A percentile compares a stretch with the other conserved stretches of the same genome.
Conservation (phyloP, 2,329 filamentous ascomycete genomes). For the Cercospora janseana region DNA sequence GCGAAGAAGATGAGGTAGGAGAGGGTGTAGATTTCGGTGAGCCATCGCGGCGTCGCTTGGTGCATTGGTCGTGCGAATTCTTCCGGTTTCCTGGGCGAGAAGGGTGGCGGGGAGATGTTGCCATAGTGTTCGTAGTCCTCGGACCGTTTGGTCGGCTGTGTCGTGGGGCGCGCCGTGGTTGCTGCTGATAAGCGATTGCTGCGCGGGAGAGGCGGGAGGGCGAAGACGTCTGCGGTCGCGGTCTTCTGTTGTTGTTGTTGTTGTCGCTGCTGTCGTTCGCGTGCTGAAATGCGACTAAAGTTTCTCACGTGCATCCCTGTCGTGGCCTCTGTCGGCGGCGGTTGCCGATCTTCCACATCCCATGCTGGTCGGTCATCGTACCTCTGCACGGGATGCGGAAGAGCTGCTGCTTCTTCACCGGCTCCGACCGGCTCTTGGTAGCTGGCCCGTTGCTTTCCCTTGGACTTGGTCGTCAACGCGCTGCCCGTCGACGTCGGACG, state of each 20-base stretch:
- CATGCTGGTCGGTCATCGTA: slow-evolving; percentile 12
- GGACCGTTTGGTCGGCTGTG: slow-evolving; percentile 13
- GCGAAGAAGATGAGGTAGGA: slow-evolving; percentile 85
- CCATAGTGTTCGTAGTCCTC: slow-evolving; percentile 7
- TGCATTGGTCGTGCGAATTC: slow-evolving; percentile 15
- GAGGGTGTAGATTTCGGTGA: slow-evolving; percentile 58
- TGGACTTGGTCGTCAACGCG: slow-evolving; percentile 16
- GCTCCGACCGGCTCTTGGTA: slow-evolving; percentile 26
- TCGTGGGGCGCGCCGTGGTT: slow-evolving; percentile 17
- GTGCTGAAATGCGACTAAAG: slow-evolving; percentile 22
- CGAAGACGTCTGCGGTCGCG: slow-evolving; percentile 16
- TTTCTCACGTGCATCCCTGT: slow-evolving; percentile 21
- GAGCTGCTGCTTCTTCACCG: slow-evolving; percentile 19
- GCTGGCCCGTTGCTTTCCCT: slow-evolving; percentile 25
- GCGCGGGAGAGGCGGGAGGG: slow-evolving; percentile 21
- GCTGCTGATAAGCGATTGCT: slow-evolving; percentile 21
- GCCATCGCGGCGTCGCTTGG: slow-evolving; percentile 31
- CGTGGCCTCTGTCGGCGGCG: slow-evolving; percentile 7
- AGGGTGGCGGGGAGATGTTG: slow-evolving; percentile 17
- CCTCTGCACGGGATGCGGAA: slow-evolving; percentile 20
- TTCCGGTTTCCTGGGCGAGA: slow-evolving; percentile 17
- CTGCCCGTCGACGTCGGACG: slow-evolving; percentile 24
- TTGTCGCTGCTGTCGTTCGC: slow-evolving; percentile 22
- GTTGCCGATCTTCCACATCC: slow-evolving; percentile 15
- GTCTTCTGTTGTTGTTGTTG: slow-evolving; percentile 13